Base-by-base conservation (phyloP, 768 basidiomycete genomes). In the Macrolepiota fuliginosa region DNA sequence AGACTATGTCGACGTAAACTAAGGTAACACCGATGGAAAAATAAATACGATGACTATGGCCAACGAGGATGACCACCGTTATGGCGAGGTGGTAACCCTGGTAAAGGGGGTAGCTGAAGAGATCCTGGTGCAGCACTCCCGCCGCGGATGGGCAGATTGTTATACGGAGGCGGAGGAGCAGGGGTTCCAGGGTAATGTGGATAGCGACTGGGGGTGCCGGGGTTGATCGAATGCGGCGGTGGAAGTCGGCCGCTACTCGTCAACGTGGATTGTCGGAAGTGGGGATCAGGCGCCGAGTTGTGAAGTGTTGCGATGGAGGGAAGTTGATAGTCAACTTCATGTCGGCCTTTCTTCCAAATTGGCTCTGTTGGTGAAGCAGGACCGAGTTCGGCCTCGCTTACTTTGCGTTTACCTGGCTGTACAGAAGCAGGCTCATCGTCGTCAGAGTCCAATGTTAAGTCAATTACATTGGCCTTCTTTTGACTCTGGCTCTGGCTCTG, bases 361-460 rank as follows among this genome's bases (percentile, higher is more conserved):
- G 81, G 82, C 66, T 89, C 89, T 3, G 87, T 82, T 7, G 83
- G 82, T 15, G 86, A 83, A 1, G 70, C 71, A 64, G 51, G 59
- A 22, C 67, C 65, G 50, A 80, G 66, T 12, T 82, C 86, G 9
- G 77, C 73, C 11, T 84, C 83, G 4, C 77, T 72, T 10, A 83
- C 83, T 68, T 87, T 90, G 66, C 90, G 83, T 67, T 89, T 90
- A 65, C 77, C 82, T 10, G 58, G 72, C n/a, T 68, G 74, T 11
- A 73, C 63, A 52, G 69, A 72, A 11, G 73, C 68, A 56, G 70
- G 67, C 29, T 79, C 83, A 15, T 92, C 90, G 12, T 91, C 90
- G 22, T 94, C 93, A 68, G 70, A 70, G 56, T 92, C 91, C 63
- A 88, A 76, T 2, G 94, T 95, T 62, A 96, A 76, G 70, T 96